Base-by-base conservation (phyloP, 2,329 filamentous ascomycete species). In the Penicillium sp. region DNA sequence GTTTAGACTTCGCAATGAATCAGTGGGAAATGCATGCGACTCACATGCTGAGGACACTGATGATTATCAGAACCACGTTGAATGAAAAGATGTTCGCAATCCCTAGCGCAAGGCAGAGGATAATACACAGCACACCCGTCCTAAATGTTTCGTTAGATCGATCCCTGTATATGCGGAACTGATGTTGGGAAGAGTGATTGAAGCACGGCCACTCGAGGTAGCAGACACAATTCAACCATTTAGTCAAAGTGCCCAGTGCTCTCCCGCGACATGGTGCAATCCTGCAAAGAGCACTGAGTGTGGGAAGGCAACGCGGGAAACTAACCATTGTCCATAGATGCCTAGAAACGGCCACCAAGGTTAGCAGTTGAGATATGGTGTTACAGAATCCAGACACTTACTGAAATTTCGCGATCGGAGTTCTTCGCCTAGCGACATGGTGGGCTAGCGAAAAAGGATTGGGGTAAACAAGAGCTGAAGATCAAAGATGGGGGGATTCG, bases 241-340 rank as follows among this genome's bases (percentile, higher is more conserved):
- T 40, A 44, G 35, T 39, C 13, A 15, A 19, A 32, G 4, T 10
- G 7, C 12, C 15, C 29, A 12, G 15, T 39, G 45, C 45, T 54
- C 38, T n/a, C 32, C 28, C 1, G 21, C 29, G 28, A 42, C 28
- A 34, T 21, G 32, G 35, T 22, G 48, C 40, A 43, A 22, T 28
- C 15, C 47, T 41, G 41, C 43, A 28, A 6, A 15, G 31, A 31
- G 22, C 29, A 34, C 19, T 15, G 39, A 21, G 31, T 31, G 9
- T 47, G 17, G 34, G 7, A 50, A 48, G 31, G 41, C 21, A 45
- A 52, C 9, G 40, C 15, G 21, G 35, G 37, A 21, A 35, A 76
- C 77, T 70, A 64, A 83, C 80, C 81, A 84, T 81, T 83, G 81
- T 61, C 79, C 81, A 66, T 83, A 84, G 67, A 84, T 84, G 70